Evolutionary conservation across 1,284 basidiomycete genomes (phyloP), one percentile per base, ranked within the genome.

Genomic region (Athelia psychrophila): DNA sequence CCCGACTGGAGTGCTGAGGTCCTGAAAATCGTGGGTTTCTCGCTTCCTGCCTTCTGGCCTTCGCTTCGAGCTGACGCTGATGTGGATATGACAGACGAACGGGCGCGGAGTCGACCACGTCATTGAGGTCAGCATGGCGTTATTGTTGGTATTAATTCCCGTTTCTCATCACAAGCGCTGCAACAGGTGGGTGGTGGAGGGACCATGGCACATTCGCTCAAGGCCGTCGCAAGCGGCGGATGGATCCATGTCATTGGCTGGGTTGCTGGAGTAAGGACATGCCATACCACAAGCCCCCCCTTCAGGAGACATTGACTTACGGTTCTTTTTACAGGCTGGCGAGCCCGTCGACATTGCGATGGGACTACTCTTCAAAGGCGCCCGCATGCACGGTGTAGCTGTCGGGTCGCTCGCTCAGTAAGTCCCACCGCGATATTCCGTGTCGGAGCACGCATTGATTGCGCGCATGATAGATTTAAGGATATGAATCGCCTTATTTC

Each of bases 1-100:
- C 76, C 78, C 0, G 64, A 83, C 36, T 86, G 82, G 83, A 76
- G 79, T 23, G 64, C 79, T 40, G 75, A 79, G 52, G 77, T 81
- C 2, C 53, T 76, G 42, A 72, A 72, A 47, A 67, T 82, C 6
- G 56, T 64, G 36, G 40, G 61, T 18, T 38, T 15, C 42, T 46
- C n/a, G 24, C 20, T 16, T 15, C 33, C 33, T 35, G 12, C 44
- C 16, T 23, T 12, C 18, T 38, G n/a, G 15, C 5, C n/a, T 18
- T 18, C 13, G n/a, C 36, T 30, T n/a, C 24, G 25, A 32, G n/a
- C 23, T 30, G 20, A 18, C 12, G 12, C 33, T 12, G 18, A 35
- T 12, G 33, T 18, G 12, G 18, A 12, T 35, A 35, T 12, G 12
- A 35, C 51, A 58, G 62, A 82, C 82, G 8, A 68, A 68, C 15